Conservation (phyloP, 305 asterid genomes). For the Ruellia speciosa region DNA sequence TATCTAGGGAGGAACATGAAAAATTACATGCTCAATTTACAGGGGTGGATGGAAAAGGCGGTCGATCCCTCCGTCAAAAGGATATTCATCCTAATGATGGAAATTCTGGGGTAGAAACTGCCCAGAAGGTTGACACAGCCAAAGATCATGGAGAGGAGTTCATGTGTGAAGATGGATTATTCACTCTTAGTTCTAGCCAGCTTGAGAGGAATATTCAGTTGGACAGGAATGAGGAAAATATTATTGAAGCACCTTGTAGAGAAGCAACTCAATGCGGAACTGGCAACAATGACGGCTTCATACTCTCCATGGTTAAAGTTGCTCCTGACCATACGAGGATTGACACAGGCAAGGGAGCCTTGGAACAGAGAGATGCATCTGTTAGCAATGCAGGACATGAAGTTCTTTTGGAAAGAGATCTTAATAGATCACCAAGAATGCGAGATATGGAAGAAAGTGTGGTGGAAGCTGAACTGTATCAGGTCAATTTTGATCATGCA, state of each 20-base stretch:
- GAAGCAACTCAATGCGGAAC: constrained; percentile 24
- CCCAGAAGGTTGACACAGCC: constrained; percentile 20
- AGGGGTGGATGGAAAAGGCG: constrained; percentile 14
- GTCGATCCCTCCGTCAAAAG: constrained; percentile 11
- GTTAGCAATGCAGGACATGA: constrained; percentile 19
- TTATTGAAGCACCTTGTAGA: constrained; percentile 26
- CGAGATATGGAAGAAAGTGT: constrained; percentile 27
- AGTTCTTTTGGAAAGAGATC: constrained; percentile 20
- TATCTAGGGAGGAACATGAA: constrained; percentile 21
- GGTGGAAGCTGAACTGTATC: constrained; percentile 24
- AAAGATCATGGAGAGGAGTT: constrained; percentile 22
- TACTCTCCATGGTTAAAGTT: constrained; percentile 21
- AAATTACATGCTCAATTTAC: constrained; percentile 13
- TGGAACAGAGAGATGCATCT: constrained; percentile 17
- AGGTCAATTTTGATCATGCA: constrained; percentile 19
- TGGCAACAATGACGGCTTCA: constrained; percentile 26
- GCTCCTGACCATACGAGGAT: constrained; percentile 20
- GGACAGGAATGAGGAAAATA: not conserved
- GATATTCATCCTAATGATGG: constrained; percentile 22
- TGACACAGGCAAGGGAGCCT: constrained; percentile 22
- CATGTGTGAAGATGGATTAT: constrained; percentile 20
- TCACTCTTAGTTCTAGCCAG: constrained; percentile 25
- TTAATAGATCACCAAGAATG: constrained; percentile 18
- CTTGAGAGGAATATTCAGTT: constrained; percentile 17
- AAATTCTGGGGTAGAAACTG: constrained; percentile 17